phyloP scores from a whole-genome alignment of 768 basidiomycete genomes.

The Lentinula detonsa region DNA sequence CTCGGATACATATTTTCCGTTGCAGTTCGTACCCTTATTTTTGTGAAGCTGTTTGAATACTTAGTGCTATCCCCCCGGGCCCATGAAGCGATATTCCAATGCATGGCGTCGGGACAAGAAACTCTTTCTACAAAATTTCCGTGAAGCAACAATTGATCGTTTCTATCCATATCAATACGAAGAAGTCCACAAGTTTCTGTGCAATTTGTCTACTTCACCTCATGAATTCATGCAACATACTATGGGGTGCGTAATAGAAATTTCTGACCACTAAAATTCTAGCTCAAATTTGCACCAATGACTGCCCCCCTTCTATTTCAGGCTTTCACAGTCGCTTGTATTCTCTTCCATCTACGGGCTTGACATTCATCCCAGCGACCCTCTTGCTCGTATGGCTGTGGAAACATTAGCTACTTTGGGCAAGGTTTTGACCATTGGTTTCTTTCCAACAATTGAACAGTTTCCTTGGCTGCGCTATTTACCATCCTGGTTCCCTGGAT shows the following conservation, averaged over 20 bases:
- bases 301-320: not conserved
- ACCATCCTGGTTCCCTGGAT: slow-evolving; percentile 5
- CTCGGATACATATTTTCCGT: not conserved
- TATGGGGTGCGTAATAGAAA: not conserved
- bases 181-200: not conserved
- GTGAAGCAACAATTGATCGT: not conserved
- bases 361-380: not conserved
- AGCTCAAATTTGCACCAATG: not conserved
- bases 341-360: not conserved
- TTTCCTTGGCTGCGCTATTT: not conserved
- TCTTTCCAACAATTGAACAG: not conserved
- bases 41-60: too few relatives aligned
- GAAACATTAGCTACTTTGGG: not conserved
- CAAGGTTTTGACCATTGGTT: not conserved
- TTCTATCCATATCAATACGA: not conserved
- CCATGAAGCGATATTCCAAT: not conserved
- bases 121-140: not conserved
- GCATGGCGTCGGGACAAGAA: not conserved
- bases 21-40: not conserved
- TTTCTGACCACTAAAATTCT: not conserved
- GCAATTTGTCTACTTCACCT: not conserved
- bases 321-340: slow-evolving; percentile 1
- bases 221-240: not conserved
- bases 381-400: not conserved
- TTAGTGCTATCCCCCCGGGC: not conserved